These are phyloP conservation scores for Cronartium quercuum DNA, from an alignment of 1,284 basidiomycete species.

Conservation along the genomic window DNA sequence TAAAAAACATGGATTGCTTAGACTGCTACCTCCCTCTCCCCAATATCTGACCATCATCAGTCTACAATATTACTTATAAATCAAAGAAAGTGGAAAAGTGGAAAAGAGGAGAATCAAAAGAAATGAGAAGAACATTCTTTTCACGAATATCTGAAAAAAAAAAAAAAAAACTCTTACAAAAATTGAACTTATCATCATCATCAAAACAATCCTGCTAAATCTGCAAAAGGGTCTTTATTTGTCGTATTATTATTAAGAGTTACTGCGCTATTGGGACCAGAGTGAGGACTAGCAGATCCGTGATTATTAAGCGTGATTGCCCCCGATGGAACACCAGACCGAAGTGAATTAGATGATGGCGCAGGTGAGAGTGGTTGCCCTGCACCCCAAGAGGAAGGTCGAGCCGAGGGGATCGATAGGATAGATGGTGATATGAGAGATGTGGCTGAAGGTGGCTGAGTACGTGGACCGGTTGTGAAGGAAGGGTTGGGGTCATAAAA, in stretches of 20 bases:
- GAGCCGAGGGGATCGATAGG: neutral
- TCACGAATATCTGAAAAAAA: neutral
- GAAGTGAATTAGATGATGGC: constrained; percentile 2
- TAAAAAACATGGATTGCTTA: too few species aligned
- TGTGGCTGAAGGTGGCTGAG: neutral
- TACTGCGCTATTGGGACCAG: neutral
- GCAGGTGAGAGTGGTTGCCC: too few species aligned
- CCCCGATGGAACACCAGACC: neutral
- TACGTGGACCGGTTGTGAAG: neutral
- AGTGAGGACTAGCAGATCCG: neutral
- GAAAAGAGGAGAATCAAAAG: too few species aligned
- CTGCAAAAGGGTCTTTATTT: constrained; percentile 31
- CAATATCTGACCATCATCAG: too few species aligned
- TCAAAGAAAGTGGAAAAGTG: too few species aligned
- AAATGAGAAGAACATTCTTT: neutral
- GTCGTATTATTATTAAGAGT: neutral
- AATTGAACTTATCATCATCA: neutral
- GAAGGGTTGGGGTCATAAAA: constrained; percentile 18
- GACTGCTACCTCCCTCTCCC: too few species aligned
- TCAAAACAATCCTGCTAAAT: constrained; percentile 38
- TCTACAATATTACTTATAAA: too few species aligned
- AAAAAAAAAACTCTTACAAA: too few species aligned
- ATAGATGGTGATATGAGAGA: constrained; percentile 3
- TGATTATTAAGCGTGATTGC: neutral
- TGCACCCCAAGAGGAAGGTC: neutral